Evolutionary conservation across 805 yeast species (phyloP), one percentile per base, ranked within the genome.

Genomic region (Myxozyma vanderwaltii): DNA sequence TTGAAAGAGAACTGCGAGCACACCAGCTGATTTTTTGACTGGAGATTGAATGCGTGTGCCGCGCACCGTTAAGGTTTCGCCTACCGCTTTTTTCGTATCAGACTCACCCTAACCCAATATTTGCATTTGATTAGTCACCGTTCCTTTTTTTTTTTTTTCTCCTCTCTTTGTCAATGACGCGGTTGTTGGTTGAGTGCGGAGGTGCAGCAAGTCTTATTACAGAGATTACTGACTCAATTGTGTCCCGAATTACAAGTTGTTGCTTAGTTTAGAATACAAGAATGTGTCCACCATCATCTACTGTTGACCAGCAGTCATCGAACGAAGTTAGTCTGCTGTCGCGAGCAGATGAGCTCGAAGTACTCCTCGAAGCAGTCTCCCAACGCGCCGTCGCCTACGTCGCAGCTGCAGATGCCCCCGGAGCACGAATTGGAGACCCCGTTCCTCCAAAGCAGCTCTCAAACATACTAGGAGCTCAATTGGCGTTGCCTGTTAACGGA

Each of bases 311-410:
- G 41, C 33, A 10, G 33, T 29, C 33, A 29, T 29, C 27, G 15
- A 48, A 39, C 43, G 23, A 23, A 19, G 8, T 15, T 36, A 24
- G 17, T n/a, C 19, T 21, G 31, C 15, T 23, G 46, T 15, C 49
- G 10, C 58, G 63, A 4, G 86, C 78, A 1, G 61, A 72, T 29
- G 89, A 85, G 67, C 75, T 85, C 26, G 85, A 81, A 52, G 51
- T 70, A 7, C 72, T 85, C 2, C 72, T 85, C 45, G 71, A 76
- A 10, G 76, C 78, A 13, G 72, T 85, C 24, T 73, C 79, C 49
- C 83, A 84, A 1, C 70, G 79, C 51, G 77, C 85, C 23, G 68
- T 84, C 10, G 72, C 73, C 17, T 84, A 82, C 69, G 80, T 85
- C 24, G 77, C 84, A 0, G 75, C 72, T 24, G 61, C 70, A 0